Evolutionary conservation across 2,329 filamentous ascomycete species (phyloP), one percentile per base, ranked within the genome.

Genomic region (Arthroderma uncinatum): DNA sequence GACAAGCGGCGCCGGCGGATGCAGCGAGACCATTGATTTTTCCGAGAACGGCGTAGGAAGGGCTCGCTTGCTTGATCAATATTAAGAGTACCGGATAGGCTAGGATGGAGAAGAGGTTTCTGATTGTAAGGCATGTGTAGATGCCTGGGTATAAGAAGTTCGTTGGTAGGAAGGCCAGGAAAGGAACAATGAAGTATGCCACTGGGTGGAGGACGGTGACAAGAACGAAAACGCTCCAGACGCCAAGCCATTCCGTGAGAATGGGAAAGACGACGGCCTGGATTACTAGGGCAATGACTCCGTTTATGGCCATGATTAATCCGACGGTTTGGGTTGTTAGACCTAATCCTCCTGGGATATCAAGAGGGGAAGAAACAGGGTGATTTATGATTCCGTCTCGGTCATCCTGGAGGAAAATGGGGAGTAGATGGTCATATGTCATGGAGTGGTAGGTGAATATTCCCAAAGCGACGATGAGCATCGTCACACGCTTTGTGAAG

Each of bases 371-470:
- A 55, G 57, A 42, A 67, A 65, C n/a, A 65, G 58, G 60, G 1
- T 68, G 62, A 23, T 65, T 60, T 19, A 63, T 60, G 1, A 63
- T 60, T 23, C 72, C 62, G 4, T 74, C 68, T 42, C 74, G 70
- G 48, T 74, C 67, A 64, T 95, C 90, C 69, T 96, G 90, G 54
- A 95, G 82, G 73, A 95, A 96, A 59, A 96, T 95, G 6, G 91
- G 91, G 56, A 95, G 78, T 0, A 96, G 79, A 68, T 95, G 88
- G 67, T 96, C 92, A 71, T 89, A 96, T 0, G 87, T 90, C 90
- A 96, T 96, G 37, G 86, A 89, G 72, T 96, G 91, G 69, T 95
- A 95, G 3, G 89, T 93, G 74, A 95, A 95, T 61, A 96, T 88
- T 47, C 86, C 88, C 52, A 96, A 75, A 1, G 91, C 86, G n/a